Percentiles rank a stretch among this genome's conserved stretches.
Conservation (phyloP, 1,284 basidiomycete genomes). For the Irpex lacteus region DNA sequence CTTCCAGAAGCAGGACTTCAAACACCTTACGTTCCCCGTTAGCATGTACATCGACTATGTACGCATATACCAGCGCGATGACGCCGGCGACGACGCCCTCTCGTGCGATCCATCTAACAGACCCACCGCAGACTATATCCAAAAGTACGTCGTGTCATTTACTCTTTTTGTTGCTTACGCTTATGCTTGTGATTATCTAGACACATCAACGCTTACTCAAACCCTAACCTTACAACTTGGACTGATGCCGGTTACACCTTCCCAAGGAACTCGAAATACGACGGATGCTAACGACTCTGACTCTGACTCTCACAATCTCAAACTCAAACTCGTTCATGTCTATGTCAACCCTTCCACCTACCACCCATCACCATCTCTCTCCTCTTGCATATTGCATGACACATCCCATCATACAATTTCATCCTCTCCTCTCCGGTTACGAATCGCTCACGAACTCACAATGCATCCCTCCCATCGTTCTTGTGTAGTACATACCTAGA, state of each 20-base stretch:
- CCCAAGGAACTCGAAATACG: constrained; percentile 57
- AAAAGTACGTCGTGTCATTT: constrained; percentile 30
- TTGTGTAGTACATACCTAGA: background rate
- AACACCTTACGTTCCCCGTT: constrained; percentile 63
- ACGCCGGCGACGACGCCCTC: constrained; percentile 45
- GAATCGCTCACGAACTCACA: background rate
- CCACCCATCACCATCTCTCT: background rate
- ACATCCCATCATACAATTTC: background rate
- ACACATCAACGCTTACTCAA: constrained; percentile 63
- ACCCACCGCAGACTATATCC: constrained; percentile 53
- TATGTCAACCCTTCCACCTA: background rate
- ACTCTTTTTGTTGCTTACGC: background rate
- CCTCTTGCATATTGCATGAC: background rate
- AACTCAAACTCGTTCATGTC: background rate
- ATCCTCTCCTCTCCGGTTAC: background rate
- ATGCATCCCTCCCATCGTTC: background rate
- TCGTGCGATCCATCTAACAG: constrained; percentile 62
- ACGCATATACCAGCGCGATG: constrained; percentile 72
- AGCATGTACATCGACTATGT: constrained; percentile 77
- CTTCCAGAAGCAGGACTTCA: constrained; percentile 70
- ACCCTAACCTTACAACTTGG: constrained; percentile 79
- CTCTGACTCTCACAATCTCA: background rate
- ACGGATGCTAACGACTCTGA: constrained; percentile 45
- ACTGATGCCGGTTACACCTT: constrained; percentile 60
- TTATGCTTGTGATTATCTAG: constrained; percentile 30